Percentiles rank a stretch among this genome's conserved stretches.
phyloP scores from a whole-genome alignment of 2,329 filamentous ascomycete species.

The Aspergillus puulaauensis region DNA sequence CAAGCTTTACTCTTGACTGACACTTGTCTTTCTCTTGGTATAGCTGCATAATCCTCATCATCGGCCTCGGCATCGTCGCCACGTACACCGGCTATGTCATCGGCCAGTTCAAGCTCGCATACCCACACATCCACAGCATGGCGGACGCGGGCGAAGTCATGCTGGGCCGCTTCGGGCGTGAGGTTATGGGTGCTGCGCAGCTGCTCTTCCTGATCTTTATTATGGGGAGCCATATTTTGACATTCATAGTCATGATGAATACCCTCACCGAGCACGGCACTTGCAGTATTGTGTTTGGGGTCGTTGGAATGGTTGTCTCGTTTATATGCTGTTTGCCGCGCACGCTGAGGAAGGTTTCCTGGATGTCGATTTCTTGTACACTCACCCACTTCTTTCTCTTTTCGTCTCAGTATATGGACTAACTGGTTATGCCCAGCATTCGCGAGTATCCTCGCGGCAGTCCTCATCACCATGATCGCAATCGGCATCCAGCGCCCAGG shows the following conservation, averaged over 20 bases:
- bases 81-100: constrained; percentile 62
- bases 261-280: constrained; percentile 60
- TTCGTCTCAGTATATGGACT: neutral
- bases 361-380: constrained; percentile 57
- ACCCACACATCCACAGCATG: constrained; percentile 64
- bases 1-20: neutral
- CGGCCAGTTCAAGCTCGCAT: constrained; percentile 58
- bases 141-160: constrained; percentile 67
- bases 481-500: constrained; percentile 55
- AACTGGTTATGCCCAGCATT: constrained; percentile 50
- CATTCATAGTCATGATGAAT: constrained; percentile 68
- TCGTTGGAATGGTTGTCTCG: constrained; percentile 59
- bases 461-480: constrained; percentile 66
- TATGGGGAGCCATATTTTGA: constrained; percentile 68
- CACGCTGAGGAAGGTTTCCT: constrained; percentile 62
- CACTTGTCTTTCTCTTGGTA: neutral
- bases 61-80: constrained; percentile 55
- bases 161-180: constrained; percentile 60
- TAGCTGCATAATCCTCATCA: constrained; percentile 53
- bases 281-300: constrained; percentile 64
- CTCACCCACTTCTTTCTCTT: neutral
- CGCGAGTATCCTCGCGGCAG: constrained; percentile 61
- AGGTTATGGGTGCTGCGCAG: constrained; percentile 62
- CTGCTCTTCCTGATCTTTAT: constrained; percentile 66
- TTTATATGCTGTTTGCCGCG: constrained; percentile 60